These are phyloP conservation scores for Senna siamea DNA, from an alignment of 306 rosid genomes.

Conservation along the genomic window DNA sequence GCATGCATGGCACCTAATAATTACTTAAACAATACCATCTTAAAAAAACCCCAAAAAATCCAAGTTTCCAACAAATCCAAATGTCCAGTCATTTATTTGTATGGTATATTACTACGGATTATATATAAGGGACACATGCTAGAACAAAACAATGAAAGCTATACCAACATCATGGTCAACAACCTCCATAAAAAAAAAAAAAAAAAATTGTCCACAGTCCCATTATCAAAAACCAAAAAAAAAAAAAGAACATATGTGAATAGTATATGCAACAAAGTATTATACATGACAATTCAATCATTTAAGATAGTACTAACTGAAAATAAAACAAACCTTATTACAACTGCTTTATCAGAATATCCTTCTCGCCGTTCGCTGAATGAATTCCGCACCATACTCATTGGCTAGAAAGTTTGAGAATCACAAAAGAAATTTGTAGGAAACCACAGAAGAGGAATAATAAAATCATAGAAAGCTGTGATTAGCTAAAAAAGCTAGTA, in stretches of 20 bases:
- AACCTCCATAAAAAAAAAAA: not conserved
- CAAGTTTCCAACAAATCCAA: conserved; percentile 8
- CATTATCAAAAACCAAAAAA: not conserved
- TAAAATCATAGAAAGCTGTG: conserved; percentile 26
- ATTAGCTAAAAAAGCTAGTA: conserved; percentile 29
- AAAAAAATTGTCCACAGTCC: not conserved
- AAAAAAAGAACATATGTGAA: not conserved
- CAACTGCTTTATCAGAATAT: conserved; percentile 89
- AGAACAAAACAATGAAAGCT: not conserved
- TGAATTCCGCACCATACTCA: conserved; percentile 79
- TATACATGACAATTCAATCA: conserved; percentile 10
- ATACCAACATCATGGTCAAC: not conserved
- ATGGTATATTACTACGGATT: conserved; percentile 20
- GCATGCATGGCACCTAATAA: conserved; percentile 1
- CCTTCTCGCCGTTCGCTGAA: conserved; percentile 88
- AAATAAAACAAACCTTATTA: conserved; percentile 64
- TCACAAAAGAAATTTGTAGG: conserved; percentile 40
- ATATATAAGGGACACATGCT: not conserved
- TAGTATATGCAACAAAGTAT: not conserved
- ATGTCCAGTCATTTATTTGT: conserved; percentile 15
- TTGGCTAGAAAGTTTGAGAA: conserved; percentile 64
- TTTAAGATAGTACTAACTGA: conserved; percentile 25
- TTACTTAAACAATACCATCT: not conserved
- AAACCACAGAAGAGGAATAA: conserved; percentile 5
- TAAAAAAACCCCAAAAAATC: not conserved